These are phyloP conservation scores for Geopyxis carbonaria DNA, from an alignment of 495 filamentous ascomycete genomes.

Conservation along the genomic window DNA sequence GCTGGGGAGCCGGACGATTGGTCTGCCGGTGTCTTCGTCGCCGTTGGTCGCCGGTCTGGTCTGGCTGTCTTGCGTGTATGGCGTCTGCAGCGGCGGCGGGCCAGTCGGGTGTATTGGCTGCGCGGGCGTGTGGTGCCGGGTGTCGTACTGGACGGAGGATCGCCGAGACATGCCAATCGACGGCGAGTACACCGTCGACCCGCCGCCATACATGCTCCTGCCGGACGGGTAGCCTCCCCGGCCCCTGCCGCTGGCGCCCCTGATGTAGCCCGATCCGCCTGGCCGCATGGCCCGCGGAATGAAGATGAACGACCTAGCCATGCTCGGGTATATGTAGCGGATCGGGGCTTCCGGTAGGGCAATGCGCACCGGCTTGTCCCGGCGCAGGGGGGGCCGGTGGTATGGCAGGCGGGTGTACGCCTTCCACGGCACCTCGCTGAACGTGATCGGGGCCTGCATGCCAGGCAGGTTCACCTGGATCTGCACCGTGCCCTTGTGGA, in stretches of 20 bases:
- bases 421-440: conserved; percentile 56
- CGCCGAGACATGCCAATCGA: conserved; percentile 81
- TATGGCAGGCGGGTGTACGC: conserved; percentile 87
- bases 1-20: conserved; percentile 66
- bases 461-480: conserved; percentile 63
- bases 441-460: conserved; percentile 52
- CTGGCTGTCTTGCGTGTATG: conserved; percentile 1
- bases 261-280: conserved; percentile 29
- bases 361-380: conserved; percentile 92
- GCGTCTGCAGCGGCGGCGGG: background rate
- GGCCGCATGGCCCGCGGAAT: conserved; percentile 87
- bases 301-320: conserved; percentile 90
- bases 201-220: conserved; percentile 66
- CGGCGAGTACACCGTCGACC: conserved; percentile 62
- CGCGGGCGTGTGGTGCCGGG: conserved; percentile 28
- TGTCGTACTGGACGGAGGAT: conserved; percentile 59
- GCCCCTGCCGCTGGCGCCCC: conserved; percentile 49
- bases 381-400: conserved; percentile 81
- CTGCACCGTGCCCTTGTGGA: conserved; percentile 57
- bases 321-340: conserved; percentile 77
- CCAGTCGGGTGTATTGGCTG: background rate
- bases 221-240: conserved; percentile 47
- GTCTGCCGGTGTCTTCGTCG: conserved; percentile 36
- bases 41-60: background rate
- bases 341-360: conserved; percentile 63